phyloP scores from a whole-genome alignment of 2,329 filamentous ascomycete species.

The Colletotrichum siamense region DNA sequence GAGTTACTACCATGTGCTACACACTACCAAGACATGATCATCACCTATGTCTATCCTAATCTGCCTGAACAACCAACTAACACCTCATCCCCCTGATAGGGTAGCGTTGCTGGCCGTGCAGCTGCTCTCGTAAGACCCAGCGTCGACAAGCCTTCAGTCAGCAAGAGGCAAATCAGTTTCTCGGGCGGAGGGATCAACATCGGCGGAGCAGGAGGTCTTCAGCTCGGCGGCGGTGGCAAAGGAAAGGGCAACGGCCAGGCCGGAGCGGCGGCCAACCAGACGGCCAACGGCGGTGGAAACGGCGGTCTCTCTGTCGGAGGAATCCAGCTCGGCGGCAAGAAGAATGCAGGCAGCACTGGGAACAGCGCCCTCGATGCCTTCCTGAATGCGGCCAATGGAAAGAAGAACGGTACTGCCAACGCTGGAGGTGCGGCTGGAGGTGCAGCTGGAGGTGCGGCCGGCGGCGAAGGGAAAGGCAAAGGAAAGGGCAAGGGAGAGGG shows the following conservation, averaged over 20 bases:
- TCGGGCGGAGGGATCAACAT: neutral
- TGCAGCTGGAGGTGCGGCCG: neutral
- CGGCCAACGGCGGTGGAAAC: neutral
- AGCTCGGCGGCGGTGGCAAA: neutral
- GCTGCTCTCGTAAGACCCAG: neutral
- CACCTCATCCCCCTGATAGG: neutral
- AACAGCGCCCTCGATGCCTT: constrained; percentile 11
- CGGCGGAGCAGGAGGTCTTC: neutral
- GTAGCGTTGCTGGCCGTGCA: constrained; percentile 9
- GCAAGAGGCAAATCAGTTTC: constrained; percentile 12
- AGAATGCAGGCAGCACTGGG: neutral
- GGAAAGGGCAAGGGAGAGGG: neutral
- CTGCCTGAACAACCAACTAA: neutral
- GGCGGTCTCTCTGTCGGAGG: constrained; percentile 8
- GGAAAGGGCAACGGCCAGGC: neutral
- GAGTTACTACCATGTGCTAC: neutral
- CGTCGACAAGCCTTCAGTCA: neutral
- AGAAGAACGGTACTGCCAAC: constrained; percentile 10
- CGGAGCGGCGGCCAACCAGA: neutral
- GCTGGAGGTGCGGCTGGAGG: neutral
- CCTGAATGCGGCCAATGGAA: neutral
- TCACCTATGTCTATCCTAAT: neutral
- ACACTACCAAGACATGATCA: neutral
- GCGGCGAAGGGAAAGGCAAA: neutral
- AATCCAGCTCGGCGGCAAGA: neutral